Base-by-base conservation (phyloP, 2,329 filamentous ascomycete species). In the Microcyclospora pomicola region DNA sequence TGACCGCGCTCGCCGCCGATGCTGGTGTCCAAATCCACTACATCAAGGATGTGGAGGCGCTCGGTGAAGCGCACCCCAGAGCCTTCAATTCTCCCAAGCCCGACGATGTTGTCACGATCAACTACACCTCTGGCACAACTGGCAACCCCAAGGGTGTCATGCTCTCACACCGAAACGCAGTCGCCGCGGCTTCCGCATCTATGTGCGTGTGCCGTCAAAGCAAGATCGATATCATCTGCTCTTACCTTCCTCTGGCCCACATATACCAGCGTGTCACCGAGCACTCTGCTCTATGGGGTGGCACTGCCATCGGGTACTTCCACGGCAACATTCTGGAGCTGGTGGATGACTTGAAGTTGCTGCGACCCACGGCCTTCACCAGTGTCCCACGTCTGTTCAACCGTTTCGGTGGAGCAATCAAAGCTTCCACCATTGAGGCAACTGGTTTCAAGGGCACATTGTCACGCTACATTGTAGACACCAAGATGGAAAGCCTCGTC, bases 301-400 rank as follows among this genome's bases (percentile, higher is more conserved):
- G 85, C 38, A 75, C 74, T 27, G 66, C 75, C 7, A 77, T 95
- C 50, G 91, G 88, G 10, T 98, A 88, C 61, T 98, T 95, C 72
- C 84, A 91, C 50, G 91, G 91, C 38, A 85, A 95, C 55, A 80
- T 95, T 44, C 57, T 82, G 10, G 82, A 82, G 46, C 67, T 98
- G 13, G 77, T 92, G 1, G 91, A 98, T 41, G 91, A 98, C 55
- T 63, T 98, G 64, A 93, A 96, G 67, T 59, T 85, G 30, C 69
- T 98, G 40, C 75, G 77, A 42, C 91, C 91, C 0, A 91, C 81
- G 10, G 72, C 72, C 9, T 85, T 98, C 59, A 77, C 81, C 50
- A 93, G 85, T 12, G 91, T 98, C 2, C 91, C 91, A 0, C 77
- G 91, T 45, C 71, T 98, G 9, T 96, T 77, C 69, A 95, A 93